Evolutionary conservation across 139 green algal genomes (phyloP), one percentile per base, ranked within the genome.

Genomic region (Coelastrella sp.): DNA sequence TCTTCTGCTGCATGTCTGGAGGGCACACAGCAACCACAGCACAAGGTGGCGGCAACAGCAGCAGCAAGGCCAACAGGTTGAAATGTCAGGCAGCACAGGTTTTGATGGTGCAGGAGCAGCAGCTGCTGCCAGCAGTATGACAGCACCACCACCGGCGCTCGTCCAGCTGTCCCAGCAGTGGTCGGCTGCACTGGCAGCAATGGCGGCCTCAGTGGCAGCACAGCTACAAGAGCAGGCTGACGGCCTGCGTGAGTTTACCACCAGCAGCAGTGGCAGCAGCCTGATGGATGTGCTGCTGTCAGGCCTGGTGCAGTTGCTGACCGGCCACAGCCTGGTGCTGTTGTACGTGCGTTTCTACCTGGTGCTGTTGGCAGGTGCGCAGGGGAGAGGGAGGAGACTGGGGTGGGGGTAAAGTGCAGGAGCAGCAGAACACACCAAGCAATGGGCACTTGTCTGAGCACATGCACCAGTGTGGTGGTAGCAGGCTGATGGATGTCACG

Each of bases 341-440:
- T 87, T 99, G 78, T 99, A 99, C 84, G 93, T 91, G 10, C 91
- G 97, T 61, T 99, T 99, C 93, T 99, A 99, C 91, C 92, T 83
- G 0, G 79, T 92, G 1, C 86, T 98, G 75, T 92, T 98, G 24
- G n/a, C 83, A 24, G 92, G 91, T 93, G 63, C 7, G 90, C 27
- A 12, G 5, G 24, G 76, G 20, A 22, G 63, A 72, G 63, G 63
- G 63, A 72, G 63, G 63, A 72, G 15, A 17, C 63, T 72, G 4
- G 63, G 63, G 0, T 22, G 63, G 15, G 15, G 63, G 12, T 72
- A 72, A 17, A 17, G 63, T n/a, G n/a, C n/a, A n/a, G n/a, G n/a
- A n/a, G n/a, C n/a, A n/a, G n/a, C n/a, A n/a, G n/a, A n/a, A n/a
- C n/a, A n/a, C n/a, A n/a, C n/a, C n/a, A n/a, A n/a, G n/a, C n/a